phyloP scores from a whole-genome alignment of 257 asterid species.

The Knoxia roxburghii region DNA sequence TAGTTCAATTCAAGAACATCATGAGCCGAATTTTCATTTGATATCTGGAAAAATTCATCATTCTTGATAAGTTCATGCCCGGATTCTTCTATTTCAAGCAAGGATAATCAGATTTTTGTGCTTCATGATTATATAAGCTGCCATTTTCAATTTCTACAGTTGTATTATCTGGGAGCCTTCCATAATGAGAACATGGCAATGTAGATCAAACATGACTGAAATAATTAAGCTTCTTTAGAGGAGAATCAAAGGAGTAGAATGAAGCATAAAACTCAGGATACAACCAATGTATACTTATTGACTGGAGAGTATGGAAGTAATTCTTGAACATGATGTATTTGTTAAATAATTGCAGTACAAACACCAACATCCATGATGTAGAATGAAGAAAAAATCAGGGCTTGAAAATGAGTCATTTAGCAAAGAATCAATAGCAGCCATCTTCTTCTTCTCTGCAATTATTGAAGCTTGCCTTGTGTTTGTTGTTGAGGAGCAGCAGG shows the following conservation, averaged over 20 bases:
- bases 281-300: not conserved
- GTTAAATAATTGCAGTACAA: not conserved
- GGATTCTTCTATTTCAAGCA: not conserved
- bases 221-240: not conserved
- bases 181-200: not conserved
- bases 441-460: constrained; percentile 1
- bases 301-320: not conserved
- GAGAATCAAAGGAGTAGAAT: not conserved
- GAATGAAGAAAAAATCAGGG: not conserved
- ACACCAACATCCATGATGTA: not conserved
- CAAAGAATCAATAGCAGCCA: constrained; percentile 1
- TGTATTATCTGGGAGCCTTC: not conserved
- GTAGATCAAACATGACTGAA: not conserved
- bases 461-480: constrained; percentile 36
- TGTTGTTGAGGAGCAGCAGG: constrained; percentile 39
- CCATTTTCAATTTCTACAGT: not conserved
- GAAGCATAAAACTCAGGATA: not conserved
- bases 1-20: not conserved
- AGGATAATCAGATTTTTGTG: not conserved
- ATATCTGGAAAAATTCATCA: not conserved
- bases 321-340: not conserved
- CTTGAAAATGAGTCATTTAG: constrained; percentile 11
- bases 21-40: not conserved
- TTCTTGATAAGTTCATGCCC: not conserved
- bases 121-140: not conserved